Evolutionary conservation across 768 basidiomycete genomes (phyloP).

Genomic region (Pisolithus tinctorius): DNA sequence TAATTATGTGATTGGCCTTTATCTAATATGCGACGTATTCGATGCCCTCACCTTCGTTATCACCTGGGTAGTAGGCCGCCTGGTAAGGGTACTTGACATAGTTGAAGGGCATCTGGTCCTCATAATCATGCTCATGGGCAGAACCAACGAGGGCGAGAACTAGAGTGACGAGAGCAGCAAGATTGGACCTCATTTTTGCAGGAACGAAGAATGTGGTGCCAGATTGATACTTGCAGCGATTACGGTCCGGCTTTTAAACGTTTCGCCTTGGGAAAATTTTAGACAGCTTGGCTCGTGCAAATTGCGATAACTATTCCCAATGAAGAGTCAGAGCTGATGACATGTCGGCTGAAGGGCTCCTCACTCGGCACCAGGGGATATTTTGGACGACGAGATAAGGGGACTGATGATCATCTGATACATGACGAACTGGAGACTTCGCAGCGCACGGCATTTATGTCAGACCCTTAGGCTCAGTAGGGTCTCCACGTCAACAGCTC

Average conservation of each 20-base stretch:
- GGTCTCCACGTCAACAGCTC: background rate
- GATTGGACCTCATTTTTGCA: constrained; percentile 17
- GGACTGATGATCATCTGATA: background rate
- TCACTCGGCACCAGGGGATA: constrained; percentile 11
- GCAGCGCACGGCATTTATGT: background rate
- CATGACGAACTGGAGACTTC: background rate
- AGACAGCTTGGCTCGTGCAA: background rate
- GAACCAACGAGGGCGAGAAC: constrained; percentile 21
- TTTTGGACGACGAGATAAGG: background rate
- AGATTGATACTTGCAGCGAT: background rate
- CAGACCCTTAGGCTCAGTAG: no score
- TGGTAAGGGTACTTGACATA: constrained; percentile 64
- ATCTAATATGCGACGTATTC: background rate
- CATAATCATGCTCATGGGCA: constrained; percentile 36
- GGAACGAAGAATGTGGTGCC: background rate
- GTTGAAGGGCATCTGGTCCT: constrained; percentile 56
- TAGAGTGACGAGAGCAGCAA: constrained; percentile 19
- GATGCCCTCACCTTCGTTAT: constrained; percentile 45
- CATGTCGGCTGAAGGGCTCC: constrained; percentile 13
- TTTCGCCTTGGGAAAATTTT: constrained; percentile 23
- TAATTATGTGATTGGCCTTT: constrained; percentile 15
- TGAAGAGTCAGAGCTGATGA: constrained; percentile 11
- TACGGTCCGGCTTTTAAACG: constrained; percentile 10
- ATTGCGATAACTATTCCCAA: constrained; percentile 7
- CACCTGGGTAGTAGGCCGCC: constrained; percentile 44